Evolutionary conservation across 202 grass and related monocot genomes (phyloP).

Genomic region (Cymbopogon flexuosus): DNA sequence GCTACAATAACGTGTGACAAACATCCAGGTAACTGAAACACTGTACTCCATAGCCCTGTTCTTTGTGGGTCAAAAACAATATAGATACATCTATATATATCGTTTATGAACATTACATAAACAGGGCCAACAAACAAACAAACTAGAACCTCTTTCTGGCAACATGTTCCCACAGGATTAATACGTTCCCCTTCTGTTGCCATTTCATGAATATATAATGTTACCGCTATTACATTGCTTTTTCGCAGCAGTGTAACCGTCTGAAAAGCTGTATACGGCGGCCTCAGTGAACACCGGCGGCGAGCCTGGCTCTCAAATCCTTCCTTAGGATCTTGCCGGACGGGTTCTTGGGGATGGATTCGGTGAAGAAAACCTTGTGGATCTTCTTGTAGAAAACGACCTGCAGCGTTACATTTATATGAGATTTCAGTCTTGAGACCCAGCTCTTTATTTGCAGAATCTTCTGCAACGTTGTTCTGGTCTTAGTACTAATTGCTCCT

Average conservation of each 20-base stretch:
- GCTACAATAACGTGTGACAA: not conserved
- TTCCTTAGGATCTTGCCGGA: slow-evolving; percentile 90
- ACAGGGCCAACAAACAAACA: slow-evolving; percentile 32
- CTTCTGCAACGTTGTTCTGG: not conserved
- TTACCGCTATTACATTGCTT: slow-evolving; percentile 23
- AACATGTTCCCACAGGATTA: slow-evolving; percentile 20
- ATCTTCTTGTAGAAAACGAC: slow-evolving; percentile 91
- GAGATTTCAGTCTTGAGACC: not conserved
- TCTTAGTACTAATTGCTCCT: not conserved
- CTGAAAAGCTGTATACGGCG: slow-evolving; percentile 1
- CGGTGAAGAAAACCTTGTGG: slow-evolving; percentile 73
- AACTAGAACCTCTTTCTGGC: slow-evolving; percentile 24
- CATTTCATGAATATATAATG: slow-evolving; percentile 35
- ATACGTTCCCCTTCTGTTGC: not conserved
- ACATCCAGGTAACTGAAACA: not conserved
- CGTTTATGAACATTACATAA: slow-evolving; percentile 38
- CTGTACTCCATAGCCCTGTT: slow-evolving; percentile 17
- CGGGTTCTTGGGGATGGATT: slow-evolving; percentile 72
- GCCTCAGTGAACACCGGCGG: slow-evolving; percentile 40
- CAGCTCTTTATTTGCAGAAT: not conserved
- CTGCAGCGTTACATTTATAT: slow-evolving; percentile 23
- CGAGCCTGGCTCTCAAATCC: slow-evolving; percentile 77
- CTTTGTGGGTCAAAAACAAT: slow-evolving; percentile 28
- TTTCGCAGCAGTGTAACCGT: slow-evolving; percentile 20
- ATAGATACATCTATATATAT: slow-evolving; percentile 38